These are phyloP conservation scores for Spathaspora passalidarum DNA, from an alignment of 805 yeast genomes.

Conservation along the genomic window DNA sequence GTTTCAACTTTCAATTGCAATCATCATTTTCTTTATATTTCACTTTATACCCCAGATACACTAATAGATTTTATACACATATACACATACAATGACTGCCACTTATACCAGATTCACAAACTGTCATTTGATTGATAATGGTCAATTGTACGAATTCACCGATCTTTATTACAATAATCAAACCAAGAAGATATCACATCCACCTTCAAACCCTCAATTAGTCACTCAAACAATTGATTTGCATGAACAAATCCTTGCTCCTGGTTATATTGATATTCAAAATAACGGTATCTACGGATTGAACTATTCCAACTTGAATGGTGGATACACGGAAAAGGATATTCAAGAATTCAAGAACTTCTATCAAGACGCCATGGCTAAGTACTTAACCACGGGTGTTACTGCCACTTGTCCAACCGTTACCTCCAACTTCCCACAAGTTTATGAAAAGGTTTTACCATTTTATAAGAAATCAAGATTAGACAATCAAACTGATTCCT, in stretches of 20 bases:
- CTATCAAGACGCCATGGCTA: constrained; percentile 44
- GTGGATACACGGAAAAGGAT: constrained; percentile 27
- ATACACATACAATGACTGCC: constrained; percentile 3
- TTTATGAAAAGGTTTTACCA: constrained; percentile 47
- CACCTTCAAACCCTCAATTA: constrained; percentile 16
- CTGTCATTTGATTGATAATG: constrained; percentile 42
- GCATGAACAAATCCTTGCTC: constrained; percentile 46
- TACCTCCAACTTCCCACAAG: constrained; percentile 49
- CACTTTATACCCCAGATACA: not conserved
- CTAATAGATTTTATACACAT: constrained; percentile 1
- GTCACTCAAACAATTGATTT: constrained; percentile 36
- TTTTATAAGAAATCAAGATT: constrained; percentile 33
- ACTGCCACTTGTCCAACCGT: constrained; percentile 57
- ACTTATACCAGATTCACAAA: constrained; percentile 35
- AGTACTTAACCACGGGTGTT: constrained; percentile 49
- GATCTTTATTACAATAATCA: constrained; percentile 44
- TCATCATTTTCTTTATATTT: not conserved
- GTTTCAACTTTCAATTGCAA: not conserved
- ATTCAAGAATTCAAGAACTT: constrained; percentile 28
- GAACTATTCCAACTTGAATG: constrained; percentile 43
- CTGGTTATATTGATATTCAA: constrained; percentile 57
- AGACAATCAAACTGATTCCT: constrained; percentile 35
- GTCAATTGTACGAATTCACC: constrained; percentile 26
- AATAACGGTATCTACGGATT: constrained; percentile 58
- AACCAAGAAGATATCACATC: constrained; percentile 39